These are phyloP conservation scores for Lichina pygmaea DNA, from an alignment of 495 filamentous ascomycete genomes.

Conservation along the genomic window DNA sequence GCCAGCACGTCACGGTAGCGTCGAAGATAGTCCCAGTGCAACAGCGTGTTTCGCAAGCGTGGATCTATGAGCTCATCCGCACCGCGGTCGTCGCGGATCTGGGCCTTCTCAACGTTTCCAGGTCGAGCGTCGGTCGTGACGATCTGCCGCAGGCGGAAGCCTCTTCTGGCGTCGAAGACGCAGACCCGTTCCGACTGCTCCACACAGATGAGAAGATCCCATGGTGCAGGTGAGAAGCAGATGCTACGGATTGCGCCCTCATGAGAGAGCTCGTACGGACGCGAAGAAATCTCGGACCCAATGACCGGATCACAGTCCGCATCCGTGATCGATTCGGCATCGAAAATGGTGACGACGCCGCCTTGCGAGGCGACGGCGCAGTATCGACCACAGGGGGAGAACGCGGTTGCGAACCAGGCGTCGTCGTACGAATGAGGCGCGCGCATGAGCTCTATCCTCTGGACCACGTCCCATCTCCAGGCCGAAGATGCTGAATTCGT, in stretches of 20 bases:
- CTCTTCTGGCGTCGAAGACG: slow-evolving; percentile 56
- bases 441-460: background rate
- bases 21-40: slow-evolving; percentile 11
- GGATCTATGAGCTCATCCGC: background rate
- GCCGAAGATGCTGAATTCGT: background rate
- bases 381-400: slow-evolving; percentile 36
- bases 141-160: slow-evolving; percentile 50
- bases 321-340: slow-evolving; percentile 22
- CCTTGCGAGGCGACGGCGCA: slow-evolving; percentile 48
- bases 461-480: background rate
- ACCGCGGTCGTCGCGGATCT: slow-evolving; percentile 13
- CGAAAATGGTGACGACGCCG: slow-evolving; percentile 41
- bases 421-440: slow-evolving; percentile 10
- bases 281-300: slow-evolving; percentile 15
- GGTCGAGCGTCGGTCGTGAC: slow-evolving; percentile 33
- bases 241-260: slow-evolving; percentile 72
- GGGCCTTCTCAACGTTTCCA: slow-evolving; percentile 19
- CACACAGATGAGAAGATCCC: slow-evolving; percentile 80
- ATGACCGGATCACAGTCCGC: slow-evolving; percentile 18
- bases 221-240: slow-evolving; percentile 68
- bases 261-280: slow-evolving; percentile 10
- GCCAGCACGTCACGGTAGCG: slow-evolving; percentile 6
- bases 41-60: background rate
- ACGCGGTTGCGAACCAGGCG: slow-evolving; percentile 43
- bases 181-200: slow-evolving; percentile 70